Conservation (phyloP, 805 yeast genomes). For the Starmera quercuum region DNA sequence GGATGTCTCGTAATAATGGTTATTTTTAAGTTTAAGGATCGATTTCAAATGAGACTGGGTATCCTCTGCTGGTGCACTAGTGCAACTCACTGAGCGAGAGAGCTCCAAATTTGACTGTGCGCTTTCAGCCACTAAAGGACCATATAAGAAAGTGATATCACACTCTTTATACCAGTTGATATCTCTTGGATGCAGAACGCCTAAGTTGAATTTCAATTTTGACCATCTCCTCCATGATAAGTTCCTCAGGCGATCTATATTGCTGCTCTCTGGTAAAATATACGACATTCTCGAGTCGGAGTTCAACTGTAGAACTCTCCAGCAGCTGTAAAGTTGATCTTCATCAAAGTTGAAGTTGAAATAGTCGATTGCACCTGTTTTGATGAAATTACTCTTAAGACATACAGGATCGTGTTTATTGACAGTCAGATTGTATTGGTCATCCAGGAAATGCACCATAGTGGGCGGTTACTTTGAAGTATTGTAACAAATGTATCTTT, state of each 20-base stretch:
- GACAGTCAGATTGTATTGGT: conserved; percentile 14
- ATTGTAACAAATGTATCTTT: too few species aligned
- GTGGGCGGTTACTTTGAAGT: too few species aligned
- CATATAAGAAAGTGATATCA: conserved; percentile 94
- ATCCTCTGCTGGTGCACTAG: too few species aligned
- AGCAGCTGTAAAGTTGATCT: conserved; percentile 30
- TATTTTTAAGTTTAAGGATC: too few species aligned
- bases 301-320: conserved; percentile 31
- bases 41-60: too few species aligned
- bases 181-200: conserved; percentile 65
- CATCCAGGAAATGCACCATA: conserved; percentile 13
- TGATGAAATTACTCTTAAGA: too few species aligned
- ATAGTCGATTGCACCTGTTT: conserved; percentile 27
- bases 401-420: conserved; percentile 8
- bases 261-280: conserved; percentile 27
- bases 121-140: conserved; percentile 43
- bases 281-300: too few species aligned
- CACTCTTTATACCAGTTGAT: conserved; percentile 93
- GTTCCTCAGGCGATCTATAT: conserved; percentile 52
- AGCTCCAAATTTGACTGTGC: too few species aligned
- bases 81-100: too few species aligned
- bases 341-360: conserved; percentile 29
- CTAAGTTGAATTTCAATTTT: conserved; percentile 55
- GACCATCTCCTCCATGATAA: conserved; percentile 97
- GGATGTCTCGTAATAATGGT: too few species aligned